These are phyloP conservation scores for Metarhizium sp. DNA, from an alignment of 2,329 filamentous ascomycete species.

Conservation along the genomic window DNA sequence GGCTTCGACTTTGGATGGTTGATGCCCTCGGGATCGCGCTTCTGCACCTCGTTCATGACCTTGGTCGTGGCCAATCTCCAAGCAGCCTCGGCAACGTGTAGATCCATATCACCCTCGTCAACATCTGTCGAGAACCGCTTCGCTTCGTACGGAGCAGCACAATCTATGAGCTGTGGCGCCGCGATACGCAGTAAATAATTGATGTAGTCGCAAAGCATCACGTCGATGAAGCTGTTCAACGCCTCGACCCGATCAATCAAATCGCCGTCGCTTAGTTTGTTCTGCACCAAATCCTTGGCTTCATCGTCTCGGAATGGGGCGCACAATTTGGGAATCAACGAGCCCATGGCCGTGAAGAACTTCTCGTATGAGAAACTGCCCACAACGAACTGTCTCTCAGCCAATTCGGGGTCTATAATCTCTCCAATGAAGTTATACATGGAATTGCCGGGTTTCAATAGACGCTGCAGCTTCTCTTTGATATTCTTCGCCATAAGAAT, in stretches of 20 bases:
- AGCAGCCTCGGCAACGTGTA: conserved; percentile 52
- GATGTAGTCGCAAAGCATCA: conserved; percentile 71
- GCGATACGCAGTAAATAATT: conserved; percentile 70
- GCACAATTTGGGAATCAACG: conserved; percentile 68
- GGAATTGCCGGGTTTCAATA: conserved; percentile 61
- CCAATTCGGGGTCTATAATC: conserved; percentile 63
- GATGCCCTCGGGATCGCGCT: conserved; percentile 60
- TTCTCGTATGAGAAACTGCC: conserved; percentile 73
- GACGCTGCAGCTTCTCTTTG: conserved; percentile 59
- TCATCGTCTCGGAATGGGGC: conserved; percentile 73
- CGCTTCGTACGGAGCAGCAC: conserved; percentile 65
- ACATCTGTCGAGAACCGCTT: conserved; percentile 60
- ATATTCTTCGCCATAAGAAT: conserved; percentile 63
- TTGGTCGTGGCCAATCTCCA: conserved; percentile 58
- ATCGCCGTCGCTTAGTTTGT: conserved; percentile 48
- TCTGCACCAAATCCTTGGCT: conserved; percentile 58
- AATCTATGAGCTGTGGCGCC: conserved; percentile 61
- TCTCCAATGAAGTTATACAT: conserved; percentile 70
- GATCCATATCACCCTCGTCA: conserved; percentile 41
- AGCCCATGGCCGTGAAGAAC: conserved; percentile 69
- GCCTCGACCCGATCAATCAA: conserved; percentile 70
- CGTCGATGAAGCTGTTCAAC: conserved; percentile 65
- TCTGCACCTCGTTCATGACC: conserved; percentile 54
- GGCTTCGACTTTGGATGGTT: conserved; percentile 53
- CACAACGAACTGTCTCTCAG: conserved; percentile 57